Percentiles rank a stretch among this genome's conserved stretches.
Evolutionary conservation across 306 rosid genomes (phyloP).

Genomic region (Oxytropis ochrocephala): DNA sequence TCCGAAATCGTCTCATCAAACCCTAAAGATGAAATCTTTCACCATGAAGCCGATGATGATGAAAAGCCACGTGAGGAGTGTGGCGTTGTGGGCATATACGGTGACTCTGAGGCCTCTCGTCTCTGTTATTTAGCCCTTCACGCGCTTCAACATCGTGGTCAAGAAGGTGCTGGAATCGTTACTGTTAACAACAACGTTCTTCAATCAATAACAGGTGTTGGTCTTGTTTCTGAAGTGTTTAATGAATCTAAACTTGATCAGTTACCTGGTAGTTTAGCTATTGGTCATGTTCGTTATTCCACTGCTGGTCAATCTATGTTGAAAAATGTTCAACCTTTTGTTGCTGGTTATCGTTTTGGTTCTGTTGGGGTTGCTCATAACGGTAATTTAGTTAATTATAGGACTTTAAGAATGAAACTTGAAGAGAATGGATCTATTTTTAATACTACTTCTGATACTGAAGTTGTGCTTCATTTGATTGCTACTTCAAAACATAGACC

Average conservation of each 20-base stretch:
- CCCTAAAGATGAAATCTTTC: neutral
- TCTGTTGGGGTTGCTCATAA: constrained; percentile 96
- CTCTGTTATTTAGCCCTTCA: constrained; percentile 82
- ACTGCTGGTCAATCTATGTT: constrained; percentile 91
- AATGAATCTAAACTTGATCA: constrained; percentile 68
- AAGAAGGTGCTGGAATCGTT: constrained; percentile 92
- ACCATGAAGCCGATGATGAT: constrained; percentile 31
- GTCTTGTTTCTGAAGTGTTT: constrained; percentile 86
- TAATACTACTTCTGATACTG: constrained; percentile 85
- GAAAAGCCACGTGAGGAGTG: constrained; percentile 93
- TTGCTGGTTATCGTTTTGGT: constrained; percentile 87
- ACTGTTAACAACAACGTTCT: constrained; percentile 55
- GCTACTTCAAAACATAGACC: constrained; percentile 83
- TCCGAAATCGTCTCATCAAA: constrained; percentile 23
- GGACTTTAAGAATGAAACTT: constrained; percentile 51
- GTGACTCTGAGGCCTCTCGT: constrained; percentile 88
- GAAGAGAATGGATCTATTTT: constrained; percentile 86
- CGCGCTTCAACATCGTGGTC: constrained; percentile 95
- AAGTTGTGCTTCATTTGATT: constrained; percentile 92
- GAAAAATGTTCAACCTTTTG: constrained; percentile 91
- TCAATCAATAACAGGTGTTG: constrained; percentile 76
- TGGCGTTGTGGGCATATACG: constrained; percentile 90
- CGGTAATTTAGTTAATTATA: constrained; percentile 80
- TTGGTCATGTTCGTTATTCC: constrained; percentile 89
- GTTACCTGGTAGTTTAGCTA: constrained; percentile 62